phyloP scores from a whole-genome alignment of 2,329 filamentous ascomycete genomes.

The Rutstroemia sp. region DNA sequence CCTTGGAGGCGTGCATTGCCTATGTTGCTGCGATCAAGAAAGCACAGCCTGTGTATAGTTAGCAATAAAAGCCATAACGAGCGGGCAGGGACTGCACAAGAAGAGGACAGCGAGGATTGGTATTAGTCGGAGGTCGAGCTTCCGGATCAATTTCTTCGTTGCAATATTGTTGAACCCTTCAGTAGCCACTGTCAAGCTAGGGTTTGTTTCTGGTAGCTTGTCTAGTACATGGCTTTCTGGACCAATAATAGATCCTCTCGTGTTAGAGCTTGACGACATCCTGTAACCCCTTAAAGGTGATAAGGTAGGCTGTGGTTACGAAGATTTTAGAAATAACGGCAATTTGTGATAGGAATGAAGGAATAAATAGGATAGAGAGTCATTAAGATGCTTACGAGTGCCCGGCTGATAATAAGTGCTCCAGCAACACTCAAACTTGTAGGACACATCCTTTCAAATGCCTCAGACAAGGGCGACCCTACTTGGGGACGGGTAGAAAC shows the following conservation, averaged over 20 bases:
- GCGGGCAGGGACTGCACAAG: conserved; percentile 30
- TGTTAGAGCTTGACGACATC: too few relatives aligned
- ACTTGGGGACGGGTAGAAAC: too few relatives aligned
- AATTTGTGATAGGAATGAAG: too few relatives aligned
- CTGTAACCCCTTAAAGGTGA: too few relatives aligned
- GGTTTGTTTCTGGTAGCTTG: not conserved
- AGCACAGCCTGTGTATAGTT: conserved; percentile 19
- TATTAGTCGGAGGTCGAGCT: conserved; percentile 24
- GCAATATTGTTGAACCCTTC: conserved; percentile 14
- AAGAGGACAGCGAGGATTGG: conserved; percentile 45
- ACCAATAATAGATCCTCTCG: not conserved
- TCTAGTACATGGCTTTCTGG: not conserved
- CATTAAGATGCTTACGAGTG: too few relatives aligned
- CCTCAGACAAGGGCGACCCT: too few relatives aligned
- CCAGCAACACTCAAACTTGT: too few relatives aligned
- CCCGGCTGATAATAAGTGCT: too few relatives aligned
- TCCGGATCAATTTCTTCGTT: conserved; percentile 20
- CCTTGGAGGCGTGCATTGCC: conserved; percentile 27
- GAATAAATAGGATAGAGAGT: too few relatives aligned
- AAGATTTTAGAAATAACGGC: too few relatives aligned
- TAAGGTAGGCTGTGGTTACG: too few relatives aligned
- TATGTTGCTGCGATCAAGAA: conserved; percentile 27
- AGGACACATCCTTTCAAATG: too few relatives aligned
- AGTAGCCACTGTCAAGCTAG: not conserved
- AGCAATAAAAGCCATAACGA: not conserved